These are phyloP conservation scores for Alisma plantagoaquatica DNA, from an alignment of 106 monocot species.

Conservation along the genomic window DNA sequence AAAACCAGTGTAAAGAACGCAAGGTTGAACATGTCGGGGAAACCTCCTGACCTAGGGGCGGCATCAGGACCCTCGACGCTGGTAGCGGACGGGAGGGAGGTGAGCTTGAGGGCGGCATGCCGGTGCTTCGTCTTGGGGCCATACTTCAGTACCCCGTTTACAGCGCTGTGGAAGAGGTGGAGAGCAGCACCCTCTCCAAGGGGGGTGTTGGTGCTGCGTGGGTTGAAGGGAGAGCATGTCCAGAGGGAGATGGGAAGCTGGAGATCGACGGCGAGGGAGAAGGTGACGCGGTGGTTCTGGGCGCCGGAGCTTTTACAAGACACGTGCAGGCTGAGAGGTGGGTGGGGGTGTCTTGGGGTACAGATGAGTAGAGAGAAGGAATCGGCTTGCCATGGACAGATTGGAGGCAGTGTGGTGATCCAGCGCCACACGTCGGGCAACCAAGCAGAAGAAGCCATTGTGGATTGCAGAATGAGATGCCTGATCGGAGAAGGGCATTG, in stretches of 20 bases:
- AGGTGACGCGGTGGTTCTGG: background rate
- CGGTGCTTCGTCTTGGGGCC: constrained; percentile 38
- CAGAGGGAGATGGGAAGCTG: constrained; percentile 56
- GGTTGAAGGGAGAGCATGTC: constrained; percentile 44
- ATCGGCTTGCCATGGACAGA: constrained; percentile 48
- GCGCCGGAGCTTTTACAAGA: background rate
- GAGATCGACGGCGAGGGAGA: constrained; percentile 10
- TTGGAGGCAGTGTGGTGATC: constrained; percentile 48
- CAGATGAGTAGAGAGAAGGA: constrained; percentile 44
- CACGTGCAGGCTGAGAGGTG: background rate
- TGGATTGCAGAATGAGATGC: too few species aligned
- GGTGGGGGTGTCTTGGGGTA: constrained; percentile 14
- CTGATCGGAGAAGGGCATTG: too few species aligned
- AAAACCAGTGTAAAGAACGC: constrained; percentile 53
- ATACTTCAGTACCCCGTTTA: constrained; percentile 51
- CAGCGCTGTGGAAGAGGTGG: constrained; percentile 33
- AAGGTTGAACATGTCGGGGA: constrained; percentile 45
- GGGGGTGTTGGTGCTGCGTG: constrained; percentile 14
- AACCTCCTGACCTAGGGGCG: constrained; percentile 10
- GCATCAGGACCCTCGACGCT: too few species aligned
- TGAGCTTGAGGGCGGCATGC: too few species aligned
- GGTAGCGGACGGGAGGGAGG: too few species aligned
- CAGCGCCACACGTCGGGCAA: constrained; percentile 53
- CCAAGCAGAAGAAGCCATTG: constrained; percentile 17
- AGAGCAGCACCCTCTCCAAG: constrained; percentile 19